Base-by-base conservation (phyloP, 2,329 filamentous ascomycete species). In the Fusarium sp. region DNA sequence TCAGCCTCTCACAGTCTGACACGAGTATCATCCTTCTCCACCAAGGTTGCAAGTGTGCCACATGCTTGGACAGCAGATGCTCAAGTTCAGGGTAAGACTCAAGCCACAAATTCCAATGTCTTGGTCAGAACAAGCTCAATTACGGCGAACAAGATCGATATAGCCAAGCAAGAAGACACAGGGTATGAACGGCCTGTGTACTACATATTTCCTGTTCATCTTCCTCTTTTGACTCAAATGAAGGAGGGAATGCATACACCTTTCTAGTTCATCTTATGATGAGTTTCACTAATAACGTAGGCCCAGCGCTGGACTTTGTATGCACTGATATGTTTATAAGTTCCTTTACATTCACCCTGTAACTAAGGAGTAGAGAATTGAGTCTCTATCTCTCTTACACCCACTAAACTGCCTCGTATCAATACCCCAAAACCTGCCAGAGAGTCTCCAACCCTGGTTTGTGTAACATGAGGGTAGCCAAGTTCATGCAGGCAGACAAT, bases 1-100 rank as follows among this genome's bases (percentile, higher is more conserved):
- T 70, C 68, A 73, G 75, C 79, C 79, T 81, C 78, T 81, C 79
- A 81, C 71, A 80, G 78, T 55, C 69, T 75, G 79, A 81, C 79
- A 81, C 79, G 79, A 81, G 70, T 75, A 59, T 70, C 31, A 57
- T 48, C 47, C 36, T 57, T 73, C 70, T 63, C 64, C 73, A 75
- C 72, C 41, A 58, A 60, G 48, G 52, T 59, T 56, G 59, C 44
- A 55, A 66, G 67, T 75, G 75, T 78, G 74, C 75, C 77, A 78
- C 77, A 77, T 71, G 72, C 66, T 55, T 58, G 66, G 51, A 55
- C 49, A 61, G 28, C 48, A 71, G 47, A 44, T 58, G 31, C 31
- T 48, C 57, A 61, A 35, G 33, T 39, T 57, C 42, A 60, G 57
- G 55, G 70, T 66, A 55, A 68, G 54, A 63, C 49, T 41, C 49